Evolutionary conservation across 2,329 filamentous ascomycete species (phyloP).

Genomic region (Botryotinia calthae): DNA sequence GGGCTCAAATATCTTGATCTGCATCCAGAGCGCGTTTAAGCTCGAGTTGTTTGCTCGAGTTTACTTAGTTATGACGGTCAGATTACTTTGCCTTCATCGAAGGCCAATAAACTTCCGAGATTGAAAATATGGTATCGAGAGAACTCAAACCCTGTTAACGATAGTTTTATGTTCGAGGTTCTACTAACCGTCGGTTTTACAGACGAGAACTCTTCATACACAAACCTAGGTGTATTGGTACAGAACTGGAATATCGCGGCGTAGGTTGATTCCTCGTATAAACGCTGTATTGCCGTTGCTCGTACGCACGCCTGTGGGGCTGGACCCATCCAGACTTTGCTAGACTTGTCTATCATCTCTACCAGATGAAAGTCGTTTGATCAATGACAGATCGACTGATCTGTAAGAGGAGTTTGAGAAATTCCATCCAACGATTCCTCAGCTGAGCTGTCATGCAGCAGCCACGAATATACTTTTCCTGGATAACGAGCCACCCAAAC

Average conservation of each 20-base stretch:
- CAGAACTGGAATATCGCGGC: background rate
- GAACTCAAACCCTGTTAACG: background rate
- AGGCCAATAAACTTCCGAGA: background rate
- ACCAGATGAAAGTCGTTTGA: background rate
- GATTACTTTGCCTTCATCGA: background rate
- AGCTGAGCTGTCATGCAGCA: slow-evolving; percentile 15
- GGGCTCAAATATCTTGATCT: background rate
- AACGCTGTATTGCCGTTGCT: background rate
- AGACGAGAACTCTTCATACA: background rate
- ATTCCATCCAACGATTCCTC: background rate
- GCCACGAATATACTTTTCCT: background rate
- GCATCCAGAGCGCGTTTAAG: background rate
- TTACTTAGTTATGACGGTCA: background rate
- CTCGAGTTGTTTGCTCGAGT: background rate
- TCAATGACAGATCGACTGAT: background rate
- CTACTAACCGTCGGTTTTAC: background rate
- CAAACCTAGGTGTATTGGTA: background rate
- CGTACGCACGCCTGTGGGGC: background rate
- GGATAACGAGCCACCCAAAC: background rate
- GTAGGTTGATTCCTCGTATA: background rate
- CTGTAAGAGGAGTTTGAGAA: background rate
- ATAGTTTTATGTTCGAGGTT: background rate
- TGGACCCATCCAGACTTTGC: background rate
- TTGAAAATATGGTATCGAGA: background rate
- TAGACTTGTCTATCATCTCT: background rate